Percentiles rank a stretch among this genome's conserved stretches.
Evolutionary conservation across 164 flowering plant species (phyloP).

Genomic region (Buxus sempervirens): DNA sequence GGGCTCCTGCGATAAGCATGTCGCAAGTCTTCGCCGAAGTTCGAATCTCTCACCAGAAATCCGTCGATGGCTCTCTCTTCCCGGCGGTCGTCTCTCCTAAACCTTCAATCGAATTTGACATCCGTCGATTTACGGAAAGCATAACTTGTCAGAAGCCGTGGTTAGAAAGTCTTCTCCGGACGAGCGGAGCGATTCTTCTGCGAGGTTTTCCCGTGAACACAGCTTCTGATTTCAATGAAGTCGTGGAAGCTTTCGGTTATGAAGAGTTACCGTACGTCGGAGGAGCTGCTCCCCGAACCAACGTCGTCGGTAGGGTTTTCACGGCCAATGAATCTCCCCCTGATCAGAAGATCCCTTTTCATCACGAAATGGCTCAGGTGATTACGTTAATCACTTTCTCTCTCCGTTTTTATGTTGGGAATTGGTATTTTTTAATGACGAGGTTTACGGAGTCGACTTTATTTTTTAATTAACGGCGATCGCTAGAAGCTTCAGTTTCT

Average conservation of each 20-base stretch:
- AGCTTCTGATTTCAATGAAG: constrained; percentile 74
- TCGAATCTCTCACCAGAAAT: constrained; percentile 26
- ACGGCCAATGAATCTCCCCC: constrained; percentile 93
- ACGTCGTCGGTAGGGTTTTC: constrained; percentile 78
- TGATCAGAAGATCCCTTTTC: constrained; percentile 83
- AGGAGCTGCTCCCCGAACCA: constrained; percentile 77
- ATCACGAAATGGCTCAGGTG: constrained; percentile 78
- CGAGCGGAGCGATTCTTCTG: constrained; percentile 71
- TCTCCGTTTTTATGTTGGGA: not conserved
- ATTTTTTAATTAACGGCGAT: too few species aligned
- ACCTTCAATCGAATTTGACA: not conserved
- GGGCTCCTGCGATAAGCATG: too few species aligned
- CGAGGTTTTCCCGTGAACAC: constrained; percentile 57
- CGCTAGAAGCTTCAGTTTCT: too few species aligned
- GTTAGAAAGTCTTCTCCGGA: constrained; percentile 46
- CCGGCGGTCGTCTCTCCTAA: constrained; percentile 47
- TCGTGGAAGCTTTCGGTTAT: constrained; percentile 84
- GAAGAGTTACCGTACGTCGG: constrained; percentile 87
- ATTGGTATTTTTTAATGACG: not conserved
- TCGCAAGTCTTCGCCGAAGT: constrained; percentile 8
- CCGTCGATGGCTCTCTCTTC: constrained; percentile 22
- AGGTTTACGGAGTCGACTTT: not conserved
- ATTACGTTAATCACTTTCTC: not conserved
- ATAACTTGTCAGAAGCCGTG: constrained; percentile 42
- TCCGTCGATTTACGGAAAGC: constrained; percentile 17